Percentiles rank a stretch among this genome's conserved stretches.
phyloP scores from a whole-genome alignment of 805 yeast species.

The Kluyveromyces aestuarii region DNA sequence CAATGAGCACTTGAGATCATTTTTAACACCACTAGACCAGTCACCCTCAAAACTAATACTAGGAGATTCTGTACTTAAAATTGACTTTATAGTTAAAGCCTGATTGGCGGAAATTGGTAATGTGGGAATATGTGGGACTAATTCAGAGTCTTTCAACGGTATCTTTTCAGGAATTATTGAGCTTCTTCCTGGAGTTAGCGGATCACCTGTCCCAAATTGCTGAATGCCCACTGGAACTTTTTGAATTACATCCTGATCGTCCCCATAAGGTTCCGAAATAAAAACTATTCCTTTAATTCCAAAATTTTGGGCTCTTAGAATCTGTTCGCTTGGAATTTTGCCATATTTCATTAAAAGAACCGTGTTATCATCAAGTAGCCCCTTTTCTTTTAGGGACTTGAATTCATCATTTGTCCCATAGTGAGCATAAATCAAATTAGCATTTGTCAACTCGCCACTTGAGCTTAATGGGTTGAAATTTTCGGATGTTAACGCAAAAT shows the following conservation, averaged over 20 bases:
- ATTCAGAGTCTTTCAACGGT: conserved; percentile 37
- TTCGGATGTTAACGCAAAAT: conserved; percentile 20
- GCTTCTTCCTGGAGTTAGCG: conserved; percentile 71
- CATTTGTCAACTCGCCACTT: conserved; percentile 42
- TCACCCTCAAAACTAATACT: conserved; percentile 15
- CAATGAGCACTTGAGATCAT: conserved; percentile 19
- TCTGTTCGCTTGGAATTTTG: conserved; percentile 39
- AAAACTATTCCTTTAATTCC: conserved; percentile 65
- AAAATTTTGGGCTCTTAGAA: conserved; percentile 42
- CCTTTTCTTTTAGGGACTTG: conserved; percentile 28
- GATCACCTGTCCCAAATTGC: conserved; percentile 64
- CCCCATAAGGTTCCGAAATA: conserved; percentile 38
- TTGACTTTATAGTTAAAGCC: conserved; percentile 35
- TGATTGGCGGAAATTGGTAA: conserved; percentile 73
- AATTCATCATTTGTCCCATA: conserved; percentile 56
- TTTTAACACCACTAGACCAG: conserved; percentile 13
- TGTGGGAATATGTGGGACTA: conserved; percentile 65
- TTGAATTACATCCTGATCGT: conserved; percentile 28
- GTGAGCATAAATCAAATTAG: conserved; percentile 52
- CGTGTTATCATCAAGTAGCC: conserved; percentile 36
- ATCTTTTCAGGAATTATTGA: conserved; percentile 33
- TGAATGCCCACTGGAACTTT: conserved; percentile 45
- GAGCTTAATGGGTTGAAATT: conserved; percentile 67
- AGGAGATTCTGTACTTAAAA: conserved; percentile 19
- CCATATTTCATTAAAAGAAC: conserved; percentile 58